Conservation (phyloP, 2,329 filamentous ascomycete genomes). For the Chrysoporthe deuterocubensis region DNA sequence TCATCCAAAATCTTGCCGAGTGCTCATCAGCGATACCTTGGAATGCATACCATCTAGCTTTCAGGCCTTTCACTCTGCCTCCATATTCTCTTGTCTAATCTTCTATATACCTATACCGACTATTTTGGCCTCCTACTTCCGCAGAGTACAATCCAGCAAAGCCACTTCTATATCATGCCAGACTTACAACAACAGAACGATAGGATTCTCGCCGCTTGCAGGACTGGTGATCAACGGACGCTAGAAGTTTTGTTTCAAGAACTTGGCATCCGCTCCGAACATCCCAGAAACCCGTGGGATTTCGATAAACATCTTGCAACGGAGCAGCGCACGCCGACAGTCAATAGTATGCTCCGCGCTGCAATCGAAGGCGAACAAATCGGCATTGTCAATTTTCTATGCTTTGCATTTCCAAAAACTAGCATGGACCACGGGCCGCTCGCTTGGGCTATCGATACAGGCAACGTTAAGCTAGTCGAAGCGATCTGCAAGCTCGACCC, state of each 20-base stretch:
- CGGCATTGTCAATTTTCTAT: not conserved
- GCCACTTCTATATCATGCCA: not conserved
- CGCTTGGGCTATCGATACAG: not conserved
- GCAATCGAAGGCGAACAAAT: not conserved
- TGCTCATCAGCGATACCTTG: not conserved
- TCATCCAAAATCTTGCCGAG: not conserved
- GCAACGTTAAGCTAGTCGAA: not conserved
- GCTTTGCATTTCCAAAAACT: not conserved
- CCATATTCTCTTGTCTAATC: not conserved
- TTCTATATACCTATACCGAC: not conserved
- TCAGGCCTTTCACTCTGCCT: not conserved
- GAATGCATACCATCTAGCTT: not conserved
- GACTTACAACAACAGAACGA: not conserved
- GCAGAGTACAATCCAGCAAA: not conserved
- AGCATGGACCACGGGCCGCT: not conserved
- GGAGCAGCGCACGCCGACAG: not conserved
- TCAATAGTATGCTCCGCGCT: not conserved
- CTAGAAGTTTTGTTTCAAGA: not conserved
- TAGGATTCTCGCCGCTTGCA: slow-evolving; percentile 3
- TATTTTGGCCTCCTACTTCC: not conserved
- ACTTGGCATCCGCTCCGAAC: not conserved
- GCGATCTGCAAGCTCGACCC: not conserved
- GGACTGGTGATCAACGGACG: not conserved
- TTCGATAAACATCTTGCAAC: not conserved
- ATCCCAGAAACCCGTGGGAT: not conserved